phyloP scores from a whole-genome alignment of 202 grass and related monocot species.

The Zoysia matrella region DNA sequence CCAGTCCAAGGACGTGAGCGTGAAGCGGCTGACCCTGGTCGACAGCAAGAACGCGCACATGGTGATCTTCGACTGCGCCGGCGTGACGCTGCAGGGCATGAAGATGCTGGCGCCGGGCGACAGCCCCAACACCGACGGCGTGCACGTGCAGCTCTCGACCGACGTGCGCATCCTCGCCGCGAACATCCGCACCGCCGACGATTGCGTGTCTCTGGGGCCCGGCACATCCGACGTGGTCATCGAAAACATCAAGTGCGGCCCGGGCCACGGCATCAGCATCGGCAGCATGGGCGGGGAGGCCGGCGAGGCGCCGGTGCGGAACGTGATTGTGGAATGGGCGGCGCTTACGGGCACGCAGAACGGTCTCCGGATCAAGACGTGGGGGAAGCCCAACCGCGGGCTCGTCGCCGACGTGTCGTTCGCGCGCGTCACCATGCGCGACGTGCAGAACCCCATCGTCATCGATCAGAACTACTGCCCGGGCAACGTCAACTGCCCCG shows the following conservation, averaged over 20 bases:
- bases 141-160: conserved; percentile 57
- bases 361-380: conserved; percentile 69
- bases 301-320: conserved; percentile 44
- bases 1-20: conserved; percentile 49
- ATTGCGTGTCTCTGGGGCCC: conserved; percentile 67
- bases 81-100: conserved; percentile 40
- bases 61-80: conserved; percentile 47
- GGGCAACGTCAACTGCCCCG: conserved; percentile 43
- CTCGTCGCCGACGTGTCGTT: conserved; percentile 50
- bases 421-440: conserved; percentile 37
- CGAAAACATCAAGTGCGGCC: conserved; percentile 54
- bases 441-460: conserved; percentile 58
- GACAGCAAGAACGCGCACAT: conserved; percentile 69
- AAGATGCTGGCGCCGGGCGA: conserved; percentile 55
- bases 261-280: conserved; percentile 79
- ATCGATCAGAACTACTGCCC: conserved; percentile 79
- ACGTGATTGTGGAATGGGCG: conserved; percentile 54
- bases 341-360: conserved; percentile 51
- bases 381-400: conserved; percentile 50
- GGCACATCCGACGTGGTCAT: conserved; percentile 50
- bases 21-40: conserved; percentile 46
- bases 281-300: conserved; percentile 54
- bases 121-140: conserved; percentile 81
- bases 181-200: conserved; percentile 61
- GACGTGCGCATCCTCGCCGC: conserved; percentile 40